phyloP scores from a whole-genome alignment of 2,329 filamentous ascomycete species.

The Akanthomyces uredinophilus region DNA sequence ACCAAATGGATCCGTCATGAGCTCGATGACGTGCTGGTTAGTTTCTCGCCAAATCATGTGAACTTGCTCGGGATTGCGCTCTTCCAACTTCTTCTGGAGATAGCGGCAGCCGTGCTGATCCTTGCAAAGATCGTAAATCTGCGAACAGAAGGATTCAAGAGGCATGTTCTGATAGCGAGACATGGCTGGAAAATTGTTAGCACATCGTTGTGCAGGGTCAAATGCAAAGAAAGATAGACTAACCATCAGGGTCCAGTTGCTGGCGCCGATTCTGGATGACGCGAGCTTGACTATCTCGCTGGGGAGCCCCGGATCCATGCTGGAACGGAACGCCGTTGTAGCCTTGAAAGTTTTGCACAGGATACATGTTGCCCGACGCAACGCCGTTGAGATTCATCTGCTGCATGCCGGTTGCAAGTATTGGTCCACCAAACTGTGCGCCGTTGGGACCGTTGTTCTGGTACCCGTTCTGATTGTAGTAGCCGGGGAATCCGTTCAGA shows the following conservation, averaged over 20 bases:
- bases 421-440: constrained; percentile 36
- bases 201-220: neutral
- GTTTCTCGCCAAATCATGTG: constrained; percentile 95
- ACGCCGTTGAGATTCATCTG: constrained; percentile 53
- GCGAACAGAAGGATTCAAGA: constrained; percentile 72
- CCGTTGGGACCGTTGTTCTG: constrained; percentile 17
- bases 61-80: constrained; percentile 74
- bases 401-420: constrained; percentile 64
- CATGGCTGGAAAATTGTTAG: constrained; percentile 48
- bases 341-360: constrained; percentile 52
- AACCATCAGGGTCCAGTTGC: constrained; percentile 67
- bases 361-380: constrained; percentile 42
- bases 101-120: constrained; percentile 98
- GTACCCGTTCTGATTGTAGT: constrained; percentile 28
- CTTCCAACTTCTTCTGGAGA: constrained; percentile 94
- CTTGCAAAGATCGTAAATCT: constrained; percentile 89
- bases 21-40: constrained; percentile 85
- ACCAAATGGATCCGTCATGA: constrained; percentile 98
- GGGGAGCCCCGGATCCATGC: constrained; percentile 41
- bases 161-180: constrained; percentile 80
- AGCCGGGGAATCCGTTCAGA: constrained; percentile 21
- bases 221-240: constrained; percentile 19
- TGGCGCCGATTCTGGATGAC: constrained; percentile 71
- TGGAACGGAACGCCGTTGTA: constrained; percentile 49
- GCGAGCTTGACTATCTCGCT: constrained; percentile 69